Base-by-base conservation (phyloP, 163 green algal species). In the Coccomyxa subellipsoidea region DNA sequence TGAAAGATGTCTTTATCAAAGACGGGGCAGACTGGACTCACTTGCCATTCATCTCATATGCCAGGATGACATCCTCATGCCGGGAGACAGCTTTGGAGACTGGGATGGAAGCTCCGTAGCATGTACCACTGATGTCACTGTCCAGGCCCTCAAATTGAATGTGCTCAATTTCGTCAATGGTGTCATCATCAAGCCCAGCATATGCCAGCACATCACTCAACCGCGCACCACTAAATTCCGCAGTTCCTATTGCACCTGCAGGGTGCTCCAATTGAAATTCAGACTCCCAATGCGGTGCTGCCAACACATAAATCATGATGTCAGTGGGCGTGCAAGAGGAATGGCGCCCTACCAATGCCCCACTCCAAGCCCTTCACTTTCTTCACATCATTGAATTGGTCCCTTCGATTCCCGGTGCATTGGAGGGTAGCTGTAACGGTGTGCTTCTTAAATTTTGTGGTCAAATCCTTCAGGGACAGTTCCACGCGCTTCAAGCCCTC, bases 31-130 rank as follows among this genome's bases (percentile, higher is more conserved):
- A n/a, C n/a, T n/a, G n/a, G 71, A 4, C 73, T 29, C 31, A 85
- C 84, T 69, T 59, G 4, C 94, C 94, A 81, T 98, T 98, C 95
- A 98, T 98, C 80, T 96, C 93, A 80, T 93, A 97, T 0, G 94
- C 95, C 77, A 98, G 87, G 72, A 98, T 85, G 53, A 96, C 93
- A 75, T 97, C 94, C 69, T 85, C 89, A 35, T 76, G 38, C 0
- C 79, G 80, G 69, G 86, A 80, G 39, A 93, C 78, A 4, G 93
- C 94, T 32, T 92, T 90, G 38, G 87, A 82, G 8, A 95, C 54
- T 0, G 94, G 93, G 34, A 98, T 95, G 81, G 89, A 94, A 5
- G 93, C 91, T 8, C 85, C 92, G 54, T 96, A 96, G 72, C 69
- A 80, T 18, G 86, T 83, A 37, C 90, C 90, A 5, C 81, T 89